These are phyloP conservation scores for Yamadazyma jaroonii DNA, from an alignment of 1,139 yeast genomes.

Conservation along the genomic window DNA sequence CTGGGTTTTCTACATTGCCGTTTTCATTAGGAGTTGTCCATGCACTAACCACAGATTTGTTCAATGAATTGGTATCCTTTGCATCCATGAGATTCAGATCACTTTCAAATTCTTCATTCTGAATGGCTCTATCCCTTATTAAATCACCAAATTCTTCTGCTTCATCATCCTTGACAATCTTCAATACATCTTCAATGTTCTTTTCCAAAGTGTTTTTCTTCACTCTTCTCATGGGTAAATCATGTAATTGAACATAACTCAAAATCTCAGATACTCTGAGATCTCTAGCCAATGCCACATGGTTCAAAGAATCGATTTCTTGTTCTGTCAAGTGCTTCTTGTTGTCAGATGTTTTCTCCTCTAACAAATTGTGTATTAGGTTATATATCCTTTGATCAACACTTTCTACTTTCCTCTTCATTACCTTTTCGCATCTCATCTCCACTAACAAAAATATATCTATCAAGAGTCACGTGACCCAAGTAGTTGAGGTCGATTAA, in stretches of 20 bases:
- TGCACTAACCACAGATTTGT: constrained; percentile 68
- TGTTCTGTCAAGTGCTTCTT: constrained; percentile 24
- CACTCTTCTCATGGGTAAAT: constrained; percentile 62
- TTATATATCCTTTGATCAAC: constrained; percentile 52
- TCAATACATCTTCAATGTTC: constrained; percentile 53
- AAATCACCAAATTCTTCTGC: constrained; percentile 35
- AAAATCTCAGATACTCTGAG: constrained; percentile 49
- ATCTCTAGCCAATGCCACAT: constrained; percentile 61
- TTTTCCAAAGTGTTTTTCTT: constrained; percentile 57
- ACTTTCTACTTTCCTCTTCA: constrained; percentile 21
- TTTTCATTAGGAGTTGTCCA: constrained; percentile 47
- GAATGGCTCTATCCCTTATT: constrained; percentile 26
- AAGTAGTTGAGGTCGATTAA: no score
- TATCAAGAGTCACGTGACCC: background rate
- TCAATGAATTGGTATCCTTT: constrained; percentile 61
- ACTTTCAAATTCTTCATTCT: constrained; percentile 44
- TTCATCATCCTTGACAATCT: constrained; percentile 45
- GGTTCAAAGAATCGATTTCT: constrained; percentile 32
- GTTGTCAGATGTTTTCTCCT: constrained; percentile 48
- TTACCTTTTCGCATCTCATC: background rate
- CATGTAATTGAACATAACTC: constrained; percentile 56
- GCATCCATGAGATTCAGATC: constrained; percentile 57
- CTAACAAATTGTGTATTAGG: constrained; percentile 49
- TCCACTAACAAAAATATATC: background rate
- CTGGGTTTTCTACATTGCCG: constrained; percentile 4